Conservation (phyloP, 2,329 filamentous ascomycete species). For the Acrocalymma vagum region DNA sequence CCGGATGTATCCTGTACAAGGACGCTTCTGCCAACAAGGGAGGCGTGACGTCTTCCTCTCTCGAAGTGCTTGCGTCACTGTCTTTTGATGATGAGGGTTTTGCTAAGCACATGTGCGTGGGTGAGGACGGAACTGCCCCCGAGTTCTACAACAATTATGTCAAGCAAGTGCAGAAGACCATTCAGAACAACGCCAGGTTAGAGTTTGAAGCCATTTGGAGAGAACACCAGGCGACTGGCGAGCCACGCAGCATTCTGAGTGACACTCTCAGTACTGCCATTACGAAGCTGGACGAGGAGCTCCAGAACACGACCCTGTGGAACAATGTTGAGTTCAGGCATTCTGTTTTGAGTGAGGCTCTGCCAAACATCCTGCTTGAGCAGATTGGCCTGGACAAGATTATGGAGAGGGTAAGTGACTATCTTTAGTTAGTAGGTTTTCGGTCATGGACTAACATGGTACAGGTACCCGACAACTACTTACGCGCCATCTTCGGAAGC, state of each 20-base stretch:
- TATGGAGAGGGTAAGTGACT: slow-evolving; percentile 71
- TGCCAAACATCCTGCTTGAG: slow-evolving; percentile 83
- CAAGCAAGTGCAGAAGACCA: slow-evolving; percentile 87
- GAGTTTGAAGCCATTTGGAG: slow-evolving; percentile 99
- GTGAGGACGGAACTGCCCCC: slow-evolving; percentile 78
- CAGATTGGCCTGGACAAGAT: slow-evolving; percentile 93
- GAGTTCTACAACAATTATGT: slow-evolving; percentile 95
- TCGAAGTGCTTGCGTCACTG: slow-evolving; percentile 92
- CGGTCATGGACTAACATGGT: slow-evolving; percentile 29
- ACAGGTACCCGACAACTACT: slow-evolving; percentile 86
- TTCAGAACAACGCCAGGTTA: slow-evolving; percentile 87
- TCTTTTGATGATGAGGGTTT: slow-evolving; percentile 93
- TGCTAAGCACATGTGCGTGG: slow-evolving; percentile 90
- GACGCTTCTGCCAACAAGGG: slow-evolving; percentile 99
- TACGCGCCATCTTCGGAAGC: slow-evolving; percentile 94
- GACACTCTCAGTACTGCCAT: slow-evolving; percentile 92
- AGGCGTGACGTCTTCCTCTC: slow-evolving; percentile 94
- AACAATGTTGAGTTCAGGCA: slow-evolving; percentile 79
- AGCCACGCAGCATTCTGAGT: slow-evolving; percentile 83
- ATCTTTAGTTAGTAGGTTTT: background rate
- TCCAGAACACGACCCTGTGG: slow-evolving; percentile 94
- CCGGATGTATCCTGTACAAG: slow-evolving; percentile 96
- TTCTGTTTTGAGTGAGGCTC: slow-evolving; percentile 82
- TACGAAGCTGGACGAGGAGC: slow-evolving; percentile 94
- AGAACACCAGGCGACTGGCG: slow-evolving; percentile 84